Evolutionary conservation across 139 green algal species (phyloP).

Genomic region (Chlorokybus atmophyticus): DNA sequence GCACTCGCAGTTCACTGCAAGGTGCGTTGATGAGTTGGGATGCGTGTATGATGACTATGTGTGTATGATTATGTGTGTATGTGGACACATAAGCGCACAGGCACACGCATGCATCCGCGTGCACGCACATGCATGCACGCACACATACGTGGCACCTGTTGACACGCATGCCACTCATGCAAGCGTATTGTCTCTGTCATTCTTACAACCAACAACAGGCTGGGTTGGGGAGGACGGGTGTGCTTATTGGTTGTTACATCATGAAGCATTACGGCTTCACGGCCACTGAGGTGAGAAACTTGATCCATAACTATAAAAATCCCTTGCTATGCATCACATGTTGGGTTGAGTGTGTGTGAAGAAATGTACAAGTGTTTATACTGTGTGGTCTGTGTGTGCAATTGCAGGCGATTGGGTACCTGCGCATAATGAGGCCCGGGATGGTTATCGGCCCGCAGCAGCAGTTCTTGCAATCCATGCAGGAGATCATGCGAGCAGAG

Average conservation of each 20-base stretch:
- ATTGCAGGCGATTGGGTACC: conserved; percentile 85
- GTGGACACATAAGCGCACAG: too few relatives aligned
- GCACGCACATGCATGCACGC: too few relatives aligned
- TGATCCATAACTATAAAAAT: too few relatives aligned
- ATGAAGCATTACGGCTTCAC: conserved; percentile 83
- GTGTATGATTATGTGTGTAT: too few relatives aligned
- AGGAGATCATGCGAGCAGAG: conserved; percentile 22
- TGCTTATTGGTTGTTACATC: conserved; percentile 82
- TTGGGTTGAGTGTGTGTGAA: too few relatives aligned
- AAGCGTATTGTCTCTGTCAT: not conserved
- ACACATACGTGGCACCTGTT: too few relatives aligned
- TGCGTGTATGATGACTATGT: too few relatives aligned
- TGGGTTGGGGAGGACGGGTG: conserved; percentile 75
- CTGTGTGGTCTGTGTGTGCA: conserved; percentile 4
- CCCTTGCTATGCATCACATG: too few relatives aligned
- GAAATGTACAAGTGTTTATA: not conserved
- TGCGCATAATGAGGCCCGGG: conserved; percentile 73
- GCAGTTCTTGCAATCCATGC: conserved; percentile 62
- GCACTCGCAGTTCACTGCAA: conserved; percentile 84
- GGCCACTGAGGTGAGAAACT: conserved; percentile 14
- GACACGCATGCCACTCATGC: too few relatives aligned
- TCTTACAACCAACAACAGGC: conserved; percentile 24
- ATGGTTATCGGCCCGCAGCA: conserved; percentile 87
- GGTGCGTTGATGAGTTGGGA: too few relatives aligned
- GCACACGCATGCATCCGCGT: too few relatives aligned